Conservation (phyloP, 805 yeast genomes). For the Metschnikowia kunwiensis region DNA sequence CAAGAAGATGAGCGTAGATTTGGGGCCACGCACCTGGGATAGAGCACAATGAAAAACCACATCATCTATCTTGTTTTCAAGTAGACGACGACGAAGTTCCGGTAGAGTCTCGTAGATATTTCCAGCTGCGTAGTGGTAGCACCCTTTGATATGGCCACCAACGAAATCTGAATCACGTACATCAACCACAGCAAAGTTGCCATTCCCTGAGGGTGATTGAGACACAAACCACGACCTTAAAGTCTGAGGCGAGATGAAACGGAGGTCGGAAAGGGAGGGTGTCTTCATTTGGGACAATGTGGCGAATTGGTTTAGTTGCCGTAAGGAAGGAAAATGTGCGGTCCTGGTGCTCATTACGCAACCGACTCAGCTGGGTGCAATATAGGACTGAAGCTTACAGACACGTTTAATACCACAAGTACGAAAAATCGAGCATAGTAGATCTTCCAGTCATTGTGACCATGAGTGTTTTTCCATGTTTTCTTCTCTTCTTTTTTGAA, state of each 20-base stretch:
- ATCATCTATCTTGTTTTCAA: conserved; percentile 36
- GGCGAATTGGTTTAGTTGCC: background rate
- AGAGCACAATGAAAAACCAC: conserved; percentile 89
- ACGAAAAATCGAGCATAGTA: too few relatives aligned
- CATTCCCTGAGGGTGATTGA: conserved; percentile 34
- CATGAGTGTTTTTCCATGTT: too few relatives aligned
- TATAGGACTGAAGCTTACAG: too few relatives aligned
- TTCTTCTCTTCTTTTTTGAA: too few relatives aligned
- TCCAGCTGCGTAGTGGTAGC: conserved; percentile 55
- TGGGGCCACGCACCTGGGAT: conserved; percentile 90
- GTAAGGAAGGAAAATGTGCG: background rate
- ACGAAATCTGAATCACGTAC: conserved; percentile 80
- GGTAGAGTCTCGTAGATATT: conserved; percentile 39
- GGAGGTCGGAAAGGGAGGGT: conserved; percentile 36
- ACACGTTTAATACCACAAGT: too few relatives aligned
- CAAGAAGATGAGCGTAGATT: conserved; percentile 65
- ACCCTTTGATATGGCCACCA: conserved; percentile 69
- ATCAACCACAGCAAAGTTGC: conserved; percentile 61
- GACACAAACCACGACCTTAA: conserved; percentile 48
- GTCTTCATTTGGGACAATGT: conserved; percentile 9
- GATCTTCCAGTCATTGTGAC: too few relatives aligned
- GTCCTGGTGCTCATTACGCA: too few relatives aligned
- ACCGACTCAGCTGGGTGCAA: background rate
- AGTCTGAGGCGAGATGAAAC: conserved; percentile 44
- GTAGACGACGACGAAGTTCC: conserved; percentile 34